These are phyloP conservation scores for Pseudogymnoascus sp. DNA, from an alignment of 2,329 filamentous ascomycete genomes.

Conservation along the genomic window DNA sequence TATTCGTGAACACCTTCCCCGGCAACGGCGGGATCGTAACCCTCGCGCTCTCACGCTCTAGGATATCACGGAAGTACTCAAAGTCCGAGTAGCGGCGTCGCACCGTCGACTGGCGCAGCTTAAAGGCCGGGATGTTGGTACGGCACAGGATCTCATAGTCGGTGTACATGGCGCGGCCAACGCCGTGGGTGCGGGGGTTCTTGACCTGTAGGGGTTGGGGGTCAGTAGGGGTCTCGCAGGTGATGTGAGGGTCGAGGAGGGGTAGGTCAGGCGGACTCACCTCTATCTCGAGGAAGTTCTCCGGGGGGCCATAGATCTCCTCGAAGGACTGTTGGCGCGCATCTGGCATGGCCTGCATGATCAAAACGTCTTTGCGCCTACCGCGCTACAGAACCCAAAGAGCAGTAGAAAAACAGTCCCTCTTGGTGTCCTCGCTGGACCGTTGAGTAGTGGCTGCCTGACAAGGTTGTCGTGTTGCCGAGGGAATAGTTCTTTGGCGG, in stretches of 20 bases:
- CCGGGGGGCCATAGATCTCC: constrained; percentile 95
- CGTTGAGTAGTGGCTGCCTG: not conserved
- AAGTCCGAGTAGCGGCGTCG: constrained; percentile 95
- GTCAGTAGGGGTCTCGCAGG: constrained; percentile 1
- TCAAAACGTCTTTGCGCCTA: not conserved
- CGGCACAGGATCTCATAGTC: constrained; percentile 97
- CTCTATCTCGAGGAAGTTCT: constrained; percentile 99
- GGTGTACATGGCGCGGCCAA: constrained; percentile 94
- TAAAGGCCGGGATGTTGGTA: constrained; percentile 98
- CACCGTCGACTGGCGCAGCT: constrained; percentile 80
- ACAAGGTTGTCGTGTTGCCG: not conserved
- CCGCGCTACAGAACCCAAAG: not conserved
- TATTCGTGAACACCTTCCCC: constrained; percentile 95
- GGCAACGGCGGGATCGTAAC: constrained; percentile 94
- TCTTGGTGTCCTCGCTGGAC: not conserved
- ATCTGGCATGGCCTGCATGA: constrained; percentile 58
- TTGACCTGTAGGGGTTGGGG: constrained; percentile 55
- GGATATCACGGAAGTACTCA: constrained; percentile 96
- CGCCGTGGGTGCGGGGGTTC: constrained; percentile 89
- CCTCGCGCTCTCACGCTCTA: constrained; percentile 87
- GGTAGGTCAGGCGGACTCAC: constrained; percentile 38
- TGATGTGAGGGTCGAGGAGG: constrained; percentile 5
- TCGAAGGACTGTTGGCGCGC: constrained; percentile 91
- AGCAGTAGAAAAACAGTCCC: not conserved
- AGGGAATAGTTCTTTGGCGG: not conserved